These are phyloP conservation scores for Lactarius trivialis DNA, from an alignment of 768 basidiomycete species.

Conservation along the genomic window DNA sequence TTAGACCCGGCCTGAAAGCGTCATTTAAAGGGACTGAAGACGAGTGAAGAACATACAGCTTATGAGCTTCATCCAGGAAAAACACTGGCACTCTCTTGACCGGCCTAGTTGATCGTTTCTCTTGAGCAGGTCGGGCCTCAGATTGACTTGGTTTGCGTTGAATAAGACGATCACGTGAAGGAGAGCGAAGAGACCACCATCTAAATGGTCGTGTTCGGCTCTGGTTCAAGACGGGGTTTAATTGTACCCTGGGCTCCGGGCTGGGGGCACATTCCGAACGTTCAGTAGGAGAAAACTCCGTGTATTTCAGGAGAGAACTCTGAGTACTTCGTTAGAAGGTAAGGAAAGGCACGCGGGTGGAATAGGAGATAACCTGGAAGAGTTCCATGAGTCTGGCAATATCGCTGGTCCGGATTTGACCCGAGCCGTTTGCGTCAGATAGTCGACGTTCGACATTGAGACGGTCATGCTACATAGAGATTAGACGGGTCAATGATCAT, in stretches of 20 bases:
- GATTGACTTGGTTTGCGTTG: constrained; percentile 9
- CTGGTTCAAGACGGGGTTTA: constrained; percentile 11
- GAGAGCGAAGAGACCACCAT: constrained; percentile 19
- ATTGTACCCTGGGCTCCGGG: constrained; percentile 1
- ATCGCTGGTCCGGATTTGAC: constrained; percentile 66
- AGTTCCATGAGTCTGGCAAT: constrained; percentile 79
- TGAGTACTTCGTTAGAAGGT: constrained; percentile 18
- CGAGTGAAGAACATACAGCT: constrained; percentile 44
- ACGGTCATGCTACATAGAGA: constrained; percentile 57
- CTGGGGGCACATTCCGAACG: constrained; percentile 1
- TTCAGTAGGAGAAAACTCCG: constrained; percentile 26
- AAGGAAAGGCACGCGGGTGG: background rate
- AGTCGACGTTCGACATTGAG: constrained; percentile 60
- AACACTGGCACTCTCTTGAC: constrained; percentile 72
- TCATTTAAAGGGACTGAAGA: background rate
- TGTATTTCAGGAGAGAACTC: constrained; percentile 29
- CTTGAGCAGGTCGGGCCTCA: constrained; percentile 27
- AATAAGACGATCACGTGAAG: constrained; percentile 7
- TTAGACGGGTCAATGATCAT: constrained; percentile 9
- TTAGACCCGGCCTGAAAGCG: constrained; percentile 53
- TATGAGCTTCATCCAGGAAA: constrained; percentile 84
- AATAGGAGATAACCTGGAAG: constrained; percentile 50
- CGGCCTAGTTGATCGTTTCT: constrained; percentile 31
- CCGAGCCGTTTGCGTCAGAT: constrained; percentile 37
- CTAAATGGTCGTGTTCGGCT: constrained; percentile 7